Evolutionary conservation across 2,329 filamentous ascomycete genomes (phyloP).

Genomic region (Zymoseptoria brevis): DNA sequence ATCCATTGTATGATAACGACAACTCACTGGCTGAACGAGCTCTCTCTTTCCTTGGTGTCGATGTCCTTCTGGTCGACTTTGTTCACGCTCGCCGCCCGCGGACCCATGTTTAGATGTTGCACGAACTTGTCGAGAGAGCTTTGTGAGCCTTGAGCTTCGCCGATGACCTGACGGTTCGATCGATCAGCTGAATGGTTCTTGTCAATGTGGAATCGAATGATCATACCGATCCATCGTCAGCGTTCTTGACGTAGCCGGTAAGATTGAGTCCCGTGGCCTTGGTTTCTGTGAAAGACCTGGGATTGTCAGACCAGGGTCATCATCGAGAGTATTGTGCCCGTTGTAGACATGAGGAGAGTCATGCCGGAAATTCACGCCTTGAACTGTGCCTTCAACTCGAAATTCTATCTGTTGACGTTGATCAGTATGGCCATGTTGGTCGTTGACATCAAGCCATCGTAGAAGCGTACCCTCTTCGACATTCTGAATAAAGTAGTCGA

Average conservation of each 20-base stretch:
- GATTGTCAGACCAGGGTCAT: background rate
- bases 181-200: background rate
- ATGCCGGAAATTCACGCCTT: conserved; percentile 46
- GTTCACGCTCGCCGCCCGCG: conserved; percentile 62
- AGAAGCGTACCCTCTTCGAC: conserved; percentile 11
- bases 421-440: background rate
- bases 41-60: conserved; percentile 58
- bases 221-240: conserved; percentile 37
- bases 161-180: conserved; percentile 58
- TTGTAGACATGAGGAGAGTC: background rate
- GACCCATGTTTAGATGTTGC: conserved; percentile 67
- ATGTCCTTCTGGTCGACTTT: conserved; percentile 64
- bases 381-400: conserved; percentile 41
- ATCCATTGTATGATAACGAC: background rate
- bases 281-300: conserved; percentile 35
- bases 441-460: background rate
- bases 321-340: background rate
- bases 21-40: conserved; percentile 45
- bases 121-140: conserved; percentile 61
- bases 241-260: conserved; percentile 42
- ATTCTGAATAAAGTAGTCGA: conserved; percentile 7
- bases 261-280: conserved; percentile 37
- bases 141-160: conserved; percentile 73
- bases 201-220: background rate
- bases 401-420: conserved; percentile 36